Evolutionary conservation across 805 yeast genomes (phyloP).

Genomic region (Nakazawaea wyomingensis): DNA sequence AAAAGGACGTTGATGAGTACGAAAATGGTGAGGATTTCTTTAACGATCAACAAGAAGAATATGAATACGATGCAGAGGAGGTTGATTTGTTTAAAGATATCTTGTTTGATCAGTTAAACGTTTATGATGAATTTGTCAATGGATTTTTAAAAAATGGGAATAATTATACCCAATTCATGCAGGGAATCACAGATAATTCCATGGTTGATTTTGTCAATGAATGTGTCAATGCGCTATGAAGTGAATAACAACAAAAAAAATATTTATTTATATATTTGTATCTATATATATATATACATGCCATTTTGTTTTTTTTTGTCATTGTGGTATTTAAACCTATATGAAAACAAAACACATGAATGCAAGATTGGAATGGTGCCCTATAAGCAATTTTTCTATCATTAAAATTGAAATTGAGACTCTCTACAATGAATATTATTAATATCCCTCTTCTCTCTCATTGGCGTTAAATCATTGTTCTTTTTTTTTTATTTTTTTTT

Average conservation of each 20-base stretch:
- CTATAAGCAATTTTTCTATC: no score
- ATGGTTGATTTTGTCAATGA: slow-evolving; percentile 5
- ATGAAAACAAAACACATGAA: no score
- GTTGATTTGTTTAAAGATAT: slow-evolving; percentile 24
- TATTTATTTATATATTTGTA: no score
- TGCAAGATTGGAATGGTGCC: no score
- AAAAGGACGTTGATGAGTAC: slow-evolving; percentile 24
- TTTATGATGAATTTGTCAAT: slow-evolving; percentile 24
- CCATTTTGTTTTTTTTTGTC: no score
- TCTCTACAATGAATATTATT: no score
- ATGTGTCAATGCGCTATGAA: slow-evolving; percentile 5
- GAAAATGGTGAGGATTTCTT: slow-evolving; percentile 19
- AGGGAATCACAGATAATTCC: not conserved
- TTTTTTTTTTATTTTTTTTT: no score
- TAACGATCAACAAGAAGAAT: slow-evolving; percentile 18
- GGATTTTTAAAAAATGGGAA: slow-evolving; percentile 8
- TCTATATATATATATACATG: no score
- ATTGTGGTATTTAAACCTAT: no score
- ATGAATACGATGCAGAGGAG: slow-evolving; percentile 23
- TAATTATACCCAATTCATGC: slow-evolving; percentile 8
- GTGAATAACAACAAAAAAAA: slow-evolving; percentile 15
- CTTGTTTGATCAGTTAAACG: slow-evolving; percentile 25
- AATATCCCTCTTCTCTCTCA: no score
- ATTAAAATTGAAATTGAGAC: no score
- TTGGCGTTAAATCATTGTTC: no score